phyloP scores from a whole-genome alignment of 306 rosid genomes.

The Pterocarpus macrocarpus region DNA sequence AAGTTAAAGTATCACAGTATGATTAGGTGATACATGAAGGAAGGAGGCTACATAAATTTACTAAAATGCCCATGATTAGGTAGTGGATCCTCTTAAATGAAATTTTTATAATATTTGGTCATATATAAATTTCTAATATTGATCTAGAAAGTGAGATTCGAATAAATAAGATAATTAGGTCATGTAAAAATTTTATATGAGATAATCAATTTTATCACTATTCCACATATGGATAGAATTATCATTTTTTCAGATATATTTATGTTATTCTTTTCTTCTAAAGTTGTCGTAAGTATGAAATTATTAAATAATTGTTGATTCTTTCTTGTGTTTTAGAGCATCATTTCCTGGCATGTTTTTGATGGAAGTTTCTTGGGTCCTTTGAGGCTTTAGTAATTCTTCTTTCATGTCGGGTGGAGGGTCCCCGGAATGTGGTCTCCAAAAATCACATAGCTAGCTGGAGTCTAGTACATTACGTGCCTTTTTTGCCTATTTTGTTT shows the following conservation, averaged over 20 bases:
- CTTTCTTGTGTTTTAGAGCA: conserved; percentile 26
- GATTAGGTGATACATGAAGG: not conserved
- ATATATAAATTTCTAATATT: no score
- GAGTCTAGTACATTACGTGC: not conserved
- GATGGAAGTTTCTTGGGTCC: conserved; percentile 44
- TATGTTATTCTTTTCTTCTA: conserved; percentile 12
- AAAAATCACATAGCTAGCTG: not conserved
- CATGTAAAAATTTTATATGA: no score
- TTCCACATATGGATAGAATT: not conserved
- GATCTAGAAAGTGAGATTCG: no score
- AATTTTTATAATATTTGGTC: no score
- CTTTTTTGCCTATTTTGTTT: not conserved
- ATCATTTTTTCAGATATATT: not conserved
- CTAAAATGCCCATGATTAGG: not conserved
- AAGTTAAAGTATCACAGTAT: not conserved
- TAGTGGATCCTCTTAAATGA: no score
- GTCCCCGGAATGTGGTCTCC: not conserved
- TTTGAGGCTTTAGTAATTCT: conserved; percentile 23
- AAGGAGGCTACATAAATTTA: not conserved
- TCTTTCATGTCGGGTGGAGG: conserved; percentile 9
- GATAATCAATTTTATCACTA: no score
- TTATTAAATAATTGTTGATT: conserved; percentile 15
- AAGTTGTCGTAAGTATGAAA: not conserved
- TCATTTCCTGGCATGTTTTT: conserved; percentile 19
- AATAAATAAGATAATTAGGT: no score